Conservation (phyloP, 2,329 filamentous ascomycete genomes). For the Fusarium annulatum region DNA sequence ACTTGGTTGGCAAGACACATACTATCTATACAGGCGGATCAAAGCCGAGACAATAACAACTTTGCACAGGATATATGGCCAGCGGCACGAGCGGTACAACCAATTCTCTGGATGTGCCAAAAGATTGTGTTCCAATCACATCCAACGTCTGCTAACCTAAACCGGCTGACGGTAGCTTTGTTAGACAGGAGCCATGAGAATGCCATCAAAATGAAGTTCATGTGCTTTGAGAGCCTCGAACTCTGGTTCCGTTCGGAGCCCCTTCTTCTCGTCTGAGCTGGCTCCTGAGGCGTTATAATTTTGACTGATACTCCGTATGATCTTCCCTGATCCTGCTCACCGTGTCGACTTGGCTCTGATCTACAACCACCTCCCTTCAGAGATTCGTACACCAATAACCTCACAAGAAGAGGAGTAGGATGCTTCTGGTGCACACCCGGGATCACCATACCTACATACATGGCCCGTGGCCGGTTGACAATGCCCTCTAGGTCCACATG, state of each 20-base stretch:
- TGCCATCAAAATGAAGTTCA: not conserved
- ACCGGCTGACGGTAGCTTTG: not conserved
- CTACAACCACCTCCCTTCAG: slow-evolving; percentile 22
- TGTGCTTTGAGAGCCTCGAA: not conserved
- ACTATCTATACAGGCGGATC: slow-evolving; percentile 22
- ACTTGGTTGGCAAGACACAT: slow-evolving; percentile 26
- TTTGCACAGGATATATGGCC: not conserved
- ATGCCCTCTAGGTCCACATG: slow-evolving; percentile 44
- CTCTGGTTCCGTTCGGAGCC: slow-evolving; percentile 1
- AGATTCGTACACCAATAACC: slow-evolving; percentile 4
- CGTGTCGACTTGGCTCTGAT: slow-evolving; percentile 14
- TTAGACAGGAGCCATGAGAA: slow-evolving; percentile 4
- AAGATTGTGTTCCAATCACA: slow-evolving; percentile 1
- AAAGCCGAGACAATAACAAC: slow-evolving; percentile 25
- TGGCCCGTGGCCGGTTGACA: slow-evolving; percentile 36
- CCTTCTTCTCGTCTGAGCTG: slow-evolving; percentile 16
- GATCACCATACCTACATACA: slow-evolving; percentile 37
- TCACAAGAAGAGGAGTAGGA: slow-evolving; percentile 3
- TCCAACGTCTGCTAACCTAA: not conserved
- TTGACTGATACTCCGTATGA: not conserved
- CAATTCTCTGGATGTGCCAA: slow-evolving; percentile 11
- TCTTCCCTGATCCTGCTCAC: not conserved
- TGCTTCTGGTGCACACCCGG: slow-evolving; percentile 31
- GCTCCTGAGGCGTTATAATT: slow-evolving; percentile 22
- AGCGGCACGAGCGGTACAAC: slow-evolving; percentile 17